Base-by-base conservation (phyloP, 495 filamentous ascomycete genomes). In the Usnea hakonensis region DNA sequence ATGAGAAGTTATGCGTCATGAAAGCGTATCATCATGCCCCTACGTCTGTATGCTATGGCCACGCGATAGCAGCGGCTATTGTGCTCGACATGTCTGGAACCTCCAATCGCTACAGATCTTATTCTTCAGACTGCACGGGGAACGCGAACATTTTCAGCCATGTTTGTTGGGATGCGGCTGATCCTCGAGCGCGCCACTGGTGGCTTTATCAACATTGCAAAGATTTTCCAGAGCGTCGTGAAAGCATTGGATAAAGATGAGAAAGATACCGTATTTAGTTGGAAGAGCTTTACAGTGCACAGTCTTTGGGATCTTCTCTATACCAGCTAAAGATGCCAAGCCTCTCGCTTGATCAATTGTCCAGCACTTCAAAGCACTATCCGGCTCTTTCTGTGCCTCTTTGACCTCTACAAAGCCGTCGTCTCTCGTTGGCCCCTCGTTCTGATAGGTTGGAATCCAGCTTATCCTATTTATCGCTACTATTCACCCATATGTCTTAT, bases 141-240 rank as follows among this genome's bases (percentile, higher is more conserved):
- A 54, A 54, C 52, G 52, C 52, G 52, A 54, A 33, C 28, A 54
- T 54, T 54, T 54, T 54, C 55, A 58, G 55, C 55, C 55, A 58
- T 43, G 33, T 58, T 38, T 43, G 21, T 28, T 58, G 33, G 55
- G 38, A 58, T 30, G 55, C 55, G 33, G 55, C 55, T 23, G 55
- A 58, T 58, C 55, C 55, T 58, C 55, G 35, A 43, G 38, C 35
- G 55, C 36, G 41, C 35, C 35, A 36, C 33, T 58, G 55, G 55
- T 40, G 55, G 55, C 35, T 58, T 58, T 58, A 23, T 58, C 38
- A 38, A 58, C 2, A 38, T 58, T 43, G 55, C 55, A 23, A 58
- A 26, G 38, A 41, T 58, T 43, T 58, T 58, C 41, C 55, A 58
- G 55, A 43, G 38, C 35, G 55, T 36, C 21, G 32, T 58, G 17